Conservation (phyloP, 169 alveolate genomes). For the Eimeria acervulina region DNA sequence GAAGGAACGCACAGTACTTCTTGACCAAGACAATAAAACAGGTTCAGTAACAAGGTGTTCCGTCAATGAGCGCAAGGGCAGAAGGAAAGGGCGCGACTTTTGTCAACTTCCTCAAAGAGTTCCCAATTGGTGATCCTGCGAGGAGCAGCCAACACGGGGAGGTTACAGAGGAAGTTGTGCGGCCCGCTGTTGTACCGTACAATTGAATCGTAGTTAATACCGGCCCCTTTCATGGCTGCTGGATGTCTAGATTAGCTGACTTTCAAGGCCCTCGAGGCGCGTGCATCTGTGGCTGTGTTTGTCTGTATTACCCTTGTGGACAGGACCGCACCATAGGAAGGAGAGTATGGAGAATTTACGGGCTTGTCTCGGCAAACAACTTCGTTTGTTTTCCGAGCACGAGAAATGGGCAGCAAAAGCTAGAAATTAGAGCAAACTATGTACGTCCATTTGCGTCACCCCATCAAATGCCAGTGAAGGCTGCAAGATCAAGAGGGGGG, state of each 20-base stretch:
- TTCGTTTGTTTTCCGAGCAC: slow-evolving; percentile 92
- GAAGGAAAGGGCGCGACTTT: slow-evolving; percentile 84
- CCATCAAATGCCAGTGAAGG: not conserved
- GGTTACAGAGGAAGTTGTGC: slow-evolving; percentile 86
- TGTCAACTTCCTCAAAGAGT: slow-evolving; percentile 91
- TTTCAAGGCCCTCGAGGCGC: not conserved
- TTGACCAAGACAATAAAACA: not conserved
- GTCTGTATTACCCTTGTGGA: slow-evolving; percentile 1
- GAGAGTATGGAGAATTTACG: slow-evolving; percentile 90
- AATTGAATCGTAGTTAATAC: not conserved
- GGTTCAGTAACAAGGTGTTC: not conserved
- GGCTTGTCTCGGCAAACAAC: slow-evolving; percentile 93
- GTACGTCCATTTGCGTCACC: slow-evolving; percentile 24
- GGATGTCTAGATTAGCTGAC: not conserved
- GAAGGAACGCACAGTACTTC: not conserved
- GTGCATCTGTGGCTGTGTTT: not conserved
- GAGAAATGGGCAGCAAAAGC: slow-evolving; percentile 82
- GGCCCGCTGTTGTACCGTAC: not conserved
- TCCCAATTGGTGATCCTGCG: slow-evolving; percentile 87
- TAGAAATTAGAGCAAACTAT: slow-evolving; percentile 89
- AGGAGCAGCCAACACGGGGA: slow-evolving; percentile 89
- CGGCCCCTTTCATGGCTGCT: not conserved
- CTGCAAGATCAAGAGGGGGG: not conserved
- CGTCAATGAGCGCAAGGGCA: slow-evolving; percentile 45
- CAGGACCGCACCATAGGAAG: slow-evolving; percentile 92